A percentile compares a stretch with the other conserved stretches of the same genome.
Evolutionary conservation across 1,139 yeast species (phyloP).

Genomic region (Taphrina betulina): DNA sequence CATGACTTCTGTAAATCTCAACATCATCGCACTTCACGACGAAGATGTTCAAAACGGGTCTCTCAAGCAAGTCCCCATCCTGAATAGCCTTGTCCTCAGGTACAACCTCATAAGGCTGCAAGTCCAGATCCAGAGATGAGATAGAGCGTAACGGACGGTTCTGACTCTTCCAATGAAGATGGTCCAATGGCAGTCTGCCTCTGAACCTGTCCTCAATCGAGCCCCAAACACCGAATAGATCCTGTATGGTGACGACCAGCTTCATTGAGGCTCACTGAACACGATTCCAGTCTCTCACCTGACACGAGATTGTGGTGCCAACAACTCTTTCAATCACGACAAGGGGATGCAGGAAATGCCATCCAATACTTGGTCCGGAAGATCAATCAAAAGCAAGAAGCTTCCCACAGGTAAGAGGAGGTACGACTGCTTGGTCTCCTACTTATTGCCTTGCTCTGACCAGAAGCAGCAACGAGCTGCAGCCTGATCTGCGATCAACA

Average conservation of each 20-base stretch:
- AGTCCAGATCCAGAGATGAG: background rate
- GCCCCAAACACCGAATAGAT: slow-evolving; percentile 8
- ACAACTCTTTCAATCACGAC: no score
- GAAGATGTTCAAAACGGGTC: slow-evolving; percentile 67
- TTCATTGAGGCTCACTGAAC: no score
- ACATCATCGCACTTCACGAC: slow-evolving; percentile 63
- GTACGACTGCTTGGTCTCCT: no score
- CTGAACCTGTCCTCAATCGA: background rate
- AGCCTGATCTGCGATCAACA: no score
- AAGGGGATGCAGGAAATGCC: no score
- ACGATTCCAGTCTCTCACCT: no score
- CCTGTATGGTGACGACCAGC: slow-evolving; percentile 2
- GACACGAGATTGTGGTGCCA: no score
- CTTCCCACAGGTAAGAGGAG: no score
- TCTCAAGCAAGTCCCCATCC: slow-evolving; percentile 44
- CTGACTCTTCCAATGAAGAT: slow-evolving; percentile 6
- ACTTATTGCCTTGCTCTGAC: no score
- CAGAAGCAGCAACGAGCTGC: no score
- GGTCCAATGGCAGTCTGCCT: background rate
- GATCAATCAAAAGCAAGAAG: no score
- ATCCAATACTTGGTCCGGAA: no score
- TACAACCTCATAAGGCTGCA: background rate
- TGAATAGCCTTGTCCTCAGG: background rate
- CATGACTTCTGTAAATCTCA: slow-evolving; percentile 74
- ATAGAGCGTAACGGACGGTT: background rate